Evolutionary conservation across 2,329 filamentous ascomycete genomes (phyloP), one percentile per base, ranked within the genome.

Genomic region (Cladophialophora psammophila): DNA sequence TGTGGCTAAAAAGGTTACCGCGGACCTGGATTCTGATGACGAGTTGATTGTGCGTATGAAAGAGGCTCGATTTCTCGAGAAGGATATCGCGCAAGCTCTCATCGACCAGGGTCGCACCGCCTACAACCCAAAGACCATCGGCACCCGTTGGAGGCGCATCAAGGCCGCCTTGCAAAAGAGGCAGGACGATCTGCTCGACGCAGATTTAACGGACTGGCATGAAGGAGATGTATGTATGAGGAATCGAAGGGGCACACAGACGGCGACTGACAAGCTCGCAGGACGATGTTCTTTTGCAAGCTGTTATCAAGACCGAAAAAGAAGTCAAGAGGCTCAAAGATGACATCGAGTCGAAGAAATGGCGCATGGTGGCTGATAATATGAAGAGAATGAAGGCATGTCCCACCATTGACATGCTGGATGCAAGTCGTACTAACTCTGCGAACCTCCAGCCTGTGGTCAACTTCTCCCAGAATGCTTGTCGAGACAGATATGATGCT

Each of bases 201-300:
- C 82, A 58, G 80, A 83, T 45, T 74, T 82, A 67, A 82, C 78
- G 58, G 82, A 83, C 71, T 86, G 84, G 84, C 78, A 82, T 59
- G 75, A 78, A 12, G 79, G 79, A 18, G 84, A 86, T 73, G 83
- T 84, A 74, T 71, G 77, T 66, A 18, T 31, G 18, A 38, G 26
- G 13, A 18, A 10, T 48, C 20, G 12, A 12, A 31, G 7, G 5
- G 36, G 12, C 31, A 9, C 35, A 31, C 5, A 6, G 15, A 53
- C 54, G 3, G 54, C 15, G 38, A 64, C 67, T 72, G 42, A 73
- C 54, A 36, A 10, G 5, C 15, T 13, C 38, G 5, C 71, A 84
- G 82, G 83, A 85, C 67, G 76, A 80, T 20, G 73, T 76, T n/a
- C 78, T 85, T 18, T 64, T 79, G 9, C 72, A 78, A 58, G 78